phyloP scores from a whole-genome alignment of 2,329 filamentous ascomycete genomes.

The Lachnellula hyalina region DNA sequence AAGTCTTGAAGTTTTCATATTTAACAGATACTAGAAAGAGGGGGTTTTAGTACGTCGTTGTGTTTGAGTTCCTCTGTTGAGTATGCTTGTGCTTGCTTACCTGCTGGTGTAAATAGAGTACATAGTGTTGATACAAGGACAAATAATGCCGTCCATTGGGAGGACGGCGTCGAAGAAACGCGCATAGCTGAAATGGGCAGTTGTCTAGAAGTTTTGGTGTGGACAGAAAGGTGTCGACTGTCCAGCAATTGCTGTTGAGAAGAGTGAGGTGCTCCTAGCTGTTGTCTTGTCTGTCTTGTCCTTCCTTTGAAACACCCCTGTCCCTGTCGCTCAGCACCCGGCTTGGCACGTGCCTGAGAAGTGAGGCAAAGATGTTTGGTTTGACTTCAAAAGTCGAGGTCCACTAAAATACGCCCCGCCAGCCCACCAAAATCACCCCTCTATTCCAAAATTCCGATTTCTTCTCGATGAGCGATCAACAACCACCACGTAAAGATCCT shows the following conservation, averaged over 20 bases:
- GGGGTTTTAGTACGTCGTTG: slow-evolving; percentile 10
- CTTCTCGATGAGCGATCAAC: slow-evolving; percentile 18
- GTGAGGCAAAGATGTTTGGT: not conserved
- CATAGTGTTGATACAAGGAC: slow-evolving; percentile 53
- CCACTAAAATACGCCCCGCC: slow-evolving; percentile 5
- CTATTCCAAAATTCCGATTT: slow-evolving; percentile 11
- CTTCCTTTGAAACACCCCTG: not conserved
- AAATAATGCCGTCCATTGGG: slow-evolving; percentile 60
- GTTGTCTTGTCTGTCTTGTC: slow-evolving; percentile 9
- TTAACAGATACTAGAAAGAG: slow-evolving; percentile 68
- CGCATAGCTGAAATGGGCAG: slow-evolving; percentile 15
- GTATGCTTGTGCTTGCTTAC: slow-evolving; percentile 41
- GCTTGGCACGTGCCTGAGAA: not conserved
- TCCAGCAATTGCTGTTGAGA: slow-evolving; percentile 12
- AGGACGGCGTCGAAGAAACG: slow-evolving; percentile 39
- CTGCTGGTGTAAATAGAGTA: slow-evolving; percentile 57
- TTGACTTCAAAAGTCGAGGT: not conserved
- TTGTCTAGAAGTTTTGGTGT: not conserved
- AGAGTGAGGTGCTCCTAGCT: slow-evolving; percentile 5
- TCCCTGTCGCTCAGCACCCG: not conserved
- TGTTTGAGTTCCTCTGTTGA: not conserved
- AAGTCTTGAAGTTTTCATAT: slow-evolving; percentile 96
- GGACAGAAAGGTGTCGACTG: slow-evolving; percentile 4
- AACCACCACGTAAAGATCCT: slow-evolving; percentile 31
- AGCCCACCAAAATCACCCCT: slow-evolving; percentile 19